Conservation (phyloP, 495 filamentous ascomycete species). For the Zalerion maritima region DNA sequence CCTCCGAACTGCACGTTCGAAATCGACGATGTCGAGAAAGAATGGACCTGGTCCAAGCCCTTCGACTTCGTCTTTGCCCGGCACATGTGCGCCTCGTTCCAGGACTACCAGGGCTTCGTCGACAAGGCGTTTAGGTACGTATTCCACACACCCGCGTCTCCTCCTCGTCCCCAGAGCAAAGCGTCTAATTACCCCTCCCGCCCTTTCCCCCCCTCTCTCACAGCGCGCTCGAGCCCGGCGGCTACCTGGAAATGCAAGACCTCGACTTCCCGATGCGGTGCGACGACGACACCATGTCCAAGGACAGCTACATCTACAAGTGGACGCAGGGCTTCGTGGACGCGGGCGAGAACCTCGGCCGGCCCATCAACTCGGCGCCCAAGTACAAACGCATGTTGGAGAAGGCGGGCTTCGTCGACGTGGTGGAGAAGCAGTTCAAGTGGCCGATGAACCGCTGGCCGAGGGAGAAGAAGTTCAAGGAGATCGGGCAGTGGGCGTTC, state of each 20-base stretch:
- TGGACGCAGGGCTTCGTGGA: constrained; percentile 19
- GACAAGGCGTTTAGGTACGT: constrained; percentile 19
- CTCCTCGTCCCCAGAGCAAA: neutral
- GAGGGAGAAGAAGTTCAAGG: constrained; percentile 29
- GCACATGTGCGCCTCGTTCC: constrained; percentile 28
- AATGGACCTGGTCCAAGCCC: constrained; percentile 23
- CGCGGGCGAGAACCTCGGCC: constrained; percentile 22
- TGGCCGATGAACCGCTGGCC: constrained; percentile 39
- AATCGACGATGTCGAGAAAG: constrained; percentile 29
- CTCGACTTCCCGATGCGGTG: constrained; percentile 19
- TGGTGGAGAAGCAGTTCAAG: constrained; percentile 32
- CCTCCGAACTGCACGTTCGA: constrained; percentile 29
- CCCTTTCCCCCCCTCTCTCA: neutral
- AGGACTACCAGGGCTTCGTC: constrained; percentile 26
- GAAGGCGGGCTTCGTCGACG: constrained; percentile 32
- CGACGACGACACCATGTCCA: constrained; percentile 24
- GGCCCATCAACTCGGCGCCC: constrained; percentile 19
- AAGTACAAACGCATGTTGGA: constrained; percentile 21
- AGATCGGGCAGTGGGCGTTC: constrained; percentile 35
- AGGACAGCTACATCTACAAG: constrained; percentile 17
- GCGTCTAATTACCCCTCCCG: neutral
- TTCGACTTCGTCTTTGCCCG: constrained; percentile 34
- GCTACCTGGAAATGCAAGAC: constrained; percentile 31
- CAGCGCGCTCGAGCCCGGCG: constrained; percentile 28
- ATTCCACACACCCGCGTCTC: neutral